These are phyloP conservation scores for Cylindrodendrum hubeiense DNA, from an alignment of 2,329 filamentous ascomycete species.

Conservation along the genomic window DNA sequence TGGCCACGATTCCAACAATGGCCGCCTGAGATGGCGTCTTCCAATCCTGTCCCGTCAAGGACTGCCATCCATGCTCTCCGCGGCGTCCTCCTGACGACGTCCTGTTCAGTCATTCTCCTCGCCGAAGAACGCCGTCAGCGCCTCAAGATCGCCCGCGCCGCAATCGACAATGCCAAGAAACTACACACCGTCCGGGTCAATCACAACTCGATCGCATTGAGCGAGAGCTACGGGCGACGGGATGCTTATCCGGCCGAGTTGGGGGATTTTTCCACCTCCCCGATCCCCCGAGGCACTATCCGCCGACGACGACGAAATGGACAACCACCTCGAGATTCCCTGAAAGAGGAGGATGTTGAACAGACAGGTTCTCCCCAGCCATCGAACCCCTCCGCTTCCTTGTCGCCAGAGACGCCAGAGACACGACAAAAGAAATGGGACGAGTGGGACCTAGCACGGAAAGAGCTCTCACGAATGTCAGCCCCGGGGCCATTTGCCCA, in stretches of 20 bases:
- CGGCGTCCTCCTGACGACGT: slow-evolving; percentile 67
- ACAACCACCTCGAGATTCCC: slow-evolving; percentile 4
- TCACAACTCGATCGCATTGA: slow-evolving; percentile 45
- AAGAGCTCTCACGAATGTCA: slow-evolving; percentile 39
- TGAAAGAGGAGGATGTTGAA: slow-evolving; percentile 13
- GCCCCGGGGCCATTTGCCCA: slow-evolving; percentile 29
- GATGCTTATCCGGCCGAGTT: slow-evolving; percentile 40
- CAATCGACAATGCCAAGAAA: slow-evolving; percentile 65
- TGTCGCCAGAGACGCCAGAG: slow-evolving; percentile 13
- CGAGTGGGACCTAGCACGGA: slow-evolving; percentile 43
- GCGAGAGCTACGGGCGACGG: slow-evolving; percentile 41
- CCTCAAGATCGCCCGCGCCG: slow-evolving; percentile 62
- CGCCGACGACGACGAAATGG: slow-evolving; percentile 45
- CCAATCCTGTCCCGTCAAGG: slow-evolving; percentile 65
- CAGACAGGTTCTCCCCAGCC: slow-evolving; percentile 22
- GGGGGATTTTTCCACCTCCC: slow-evolving; percentile 40
- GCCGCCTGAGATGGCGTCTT: slow-evolving; percentile 57
- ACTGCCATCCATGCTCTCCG: slow-evolving; percentile 67
- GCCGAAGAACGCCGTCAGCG: slow-evolving; percentile 69
- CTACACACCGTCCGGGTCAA: slow-evolving; percentile 56
- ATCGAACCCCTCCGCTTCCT: slow-evolving; percentile 6
- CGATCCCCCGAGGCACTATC: slow-evolving; percentile 38
- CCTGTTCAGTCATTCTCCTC: slow-evolving; percentile 67
- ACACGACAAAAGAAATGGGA: slow-evolving; percentile 37
- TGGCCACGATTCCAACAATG: slow-evolving; percentile 40